Conservation (phyloP, 2,329 filamentous ascomycete species). For the Cladophialophora immunda region DNA sequence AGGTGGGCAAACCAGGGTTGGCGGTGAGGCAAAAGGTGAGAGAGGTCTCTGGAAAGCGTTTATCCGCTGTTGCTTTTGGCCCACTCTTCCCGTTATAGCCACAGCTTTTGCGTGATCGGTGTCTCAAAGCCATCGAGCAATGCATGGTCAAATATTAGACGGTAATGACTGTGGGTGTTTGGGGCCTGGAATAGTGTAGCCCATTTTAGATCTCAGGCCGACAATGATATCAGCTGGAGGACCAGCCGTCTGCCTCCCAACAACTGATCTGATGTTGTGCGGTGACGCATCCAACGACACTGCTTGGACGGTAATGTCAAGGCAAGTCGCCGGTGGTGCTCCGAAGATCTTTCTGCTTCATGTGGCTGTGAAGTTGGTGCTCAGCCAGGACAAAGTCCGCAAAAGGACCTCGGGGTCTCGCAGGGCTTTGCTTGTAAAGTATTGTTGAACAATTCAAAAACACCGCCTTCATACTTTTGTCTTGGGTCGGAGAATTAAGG, state of each 20-base stretch:
- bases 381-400: not conserved
- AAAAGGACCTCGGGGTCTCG: not conserved
- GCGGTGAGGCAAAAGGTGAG: not conserved
- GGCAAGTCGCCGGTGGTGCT: not conserved
- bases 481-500: slow-evolving; percentile 15
- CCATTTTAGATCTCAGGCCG: slow-evolving; percentile 2
- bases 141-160: not conserved
- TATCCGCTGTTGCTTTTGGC: slow-evolving; percentile 3
- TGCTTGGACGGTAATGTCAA: slow-evolving; percentile 2
- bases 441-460: not conserved
- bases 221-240: not conserved
- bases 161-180: not conserved
- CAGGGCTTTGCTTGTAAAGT: slow-evolving; percentile 8
- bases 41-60: slow-evolving; percentile 15
- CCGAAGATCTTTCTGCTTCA: not conserved
- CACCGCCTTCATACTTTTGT: slow-evolving; percentile 6
- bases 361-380: not conserved
- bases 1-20: not conserved
- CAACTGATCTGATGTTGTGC: not conserved
- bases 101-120: not conserved
- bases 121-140: slow-evolving; percentile 14
- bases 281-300: not conserved
- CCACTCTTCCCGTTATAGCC: not conserved
- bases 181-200: slow-evolving; percentile 1
- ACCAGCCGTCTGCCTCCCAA: not conserved